A percentile compares a stretch with the other conserved stretches of the same genome.
These are phyloP conservation scores for Chionographis japonica DNA, from an alignment of 106 monocot genomes.

Conservation along the genomic window DNA sequence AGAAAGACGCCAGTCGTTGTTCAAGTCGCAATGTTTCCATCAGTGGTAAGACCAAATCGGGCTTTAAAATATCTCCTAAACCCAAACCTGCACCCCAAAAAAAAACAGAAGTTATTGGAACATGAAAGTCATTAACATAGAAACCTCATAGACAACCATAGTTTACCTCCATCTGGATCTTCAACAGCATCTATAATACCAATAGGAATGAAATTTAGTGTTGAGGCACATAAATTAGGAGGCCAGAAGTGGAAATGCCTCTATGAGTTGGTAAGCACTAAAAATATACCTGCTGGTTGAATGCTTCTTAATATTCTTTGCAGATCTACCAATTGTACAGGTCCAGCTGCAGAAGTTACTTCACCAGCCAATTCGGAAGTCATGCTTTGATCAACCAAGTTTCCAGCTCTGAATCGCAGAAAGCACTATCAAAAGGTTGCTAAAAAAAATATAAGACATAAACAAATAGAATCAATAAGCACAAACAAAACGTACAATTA, in stretches of 20 bases:
- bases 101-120: background rate
- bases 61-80: slow-evolving; percentile 88
- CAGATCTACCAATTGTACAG: slow-evolving; percentile 84
- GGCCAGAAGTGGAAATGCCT: background rate
- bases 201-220: background rate
- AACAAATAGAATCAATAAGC: background rate
- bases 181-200: slow-evolving; percentile 30
- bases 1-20: slow-evolving; percentile 56
- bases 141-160: background rate
- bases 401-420: slow-evolving; percentile 59
- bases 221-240: background rate
- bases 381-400: slow-evolving; percentile 66
- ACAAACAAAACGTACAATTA: too few species aligned
- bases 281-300: slow-evolving; percentile 59
- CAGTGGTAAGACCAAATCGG: slow-evolving; percentile 77
- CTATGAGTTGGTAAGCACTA: background rate
- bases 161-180: slow-evolving; percentile 80
- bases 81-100: slow-evolving; percentile 50
- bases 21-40: slow-evolving; percentile 69
- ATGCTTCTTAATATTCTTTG: slow-evolving; percentile 89
- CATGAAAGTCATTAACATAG: background rate
- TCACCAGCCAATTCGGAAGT: slow-evolving; percentile 63
- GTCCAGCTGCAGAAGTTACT: slow-evolving; percentile 82
- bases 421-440: slow-evolving; percentile 1
- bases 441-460: background rate